Base-by-base conservation (phyloP, 2,329 filamentous ascomycete species). In the Bipolaris sorokiniana region DNA sequence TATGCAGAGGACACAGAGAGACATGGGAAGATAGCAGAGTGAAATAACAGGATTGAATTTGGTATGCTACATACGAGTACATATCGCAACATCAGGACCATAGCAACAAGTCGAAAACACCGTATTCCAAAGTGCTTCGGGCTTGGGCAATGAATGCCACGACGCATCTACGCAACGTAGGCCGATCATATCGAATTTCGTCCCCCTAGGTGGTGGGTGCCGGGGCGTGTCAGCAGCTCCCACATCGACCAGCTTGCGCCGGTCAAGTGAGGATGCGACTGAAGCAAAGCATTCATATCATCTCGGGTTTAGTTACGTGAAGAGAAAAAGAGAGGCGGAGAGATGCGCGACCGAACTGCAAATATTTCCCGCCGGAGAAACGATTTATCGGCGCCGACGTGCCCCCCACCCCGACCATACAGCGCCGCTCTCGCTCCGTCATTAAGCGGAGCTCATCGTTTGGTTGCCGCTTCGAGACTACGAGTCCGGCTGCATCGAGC, bases 251-350 rank as follows among this genome's bases (percentile, higher is more conserved):
- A 79, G 77, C 75, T 71, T 77, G 79, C 77, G 80, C 71, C 62
- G 76, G 71, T 64, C 77, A 77, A 79, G 79, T 84, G 79, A 84
- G 82, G 74, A 81, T 88, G 77, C 56, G 69, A 75, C 79, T 83
- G 81, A 74, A 77, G 74, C 77, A 79, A 83, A 84, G 85, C 83
- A 81, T 81, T 87, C 90, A 89, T 56, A 84, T 92, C 89, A 89
- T 82, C 76, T 86, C 87, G 88, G 88, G 85, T 86, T 86, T 91
- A 91, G 88, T 91, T 91, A 54, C 55, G 87, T 84, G 77, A 86
- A 79, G 82, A 84, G 79, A 76, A 77, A 65, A 68, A 75, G 53
- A 55, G 42, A 28, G 10, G n/a, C 4, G 6, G 47, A 47, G 18
- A 36, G 45, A 34, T 10, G 48, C 48, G 61, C 60, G 55, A 36